phyloP scores from a whole-genome alignment of 306 rosid species.

The Prunus campanulata region DNA sequence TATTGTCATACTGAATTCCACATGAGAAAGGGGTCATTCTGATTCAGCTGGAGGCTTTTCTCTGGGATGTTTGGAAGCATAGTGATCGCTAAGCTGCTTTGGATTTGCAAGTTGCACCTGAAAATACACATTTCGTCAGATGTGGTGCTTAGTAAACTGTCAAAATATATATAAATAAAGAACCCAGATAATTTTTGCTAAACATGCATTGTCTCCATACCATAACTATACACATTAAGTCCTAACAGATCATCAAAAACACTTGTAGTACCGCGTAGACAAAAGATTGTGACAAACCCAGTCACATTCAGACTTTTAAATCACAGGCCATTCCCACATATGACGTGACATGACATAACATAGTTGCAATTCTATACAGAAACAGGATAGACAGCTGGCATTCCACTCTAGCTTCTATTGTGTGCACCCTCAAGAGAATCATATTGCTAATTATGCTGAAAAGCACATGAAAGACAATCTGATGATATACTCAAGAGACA shows the following conservation, averaged over 20 bases:
- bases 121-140: slow-evolving; percentile 20
- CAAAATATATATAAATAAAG: background rate
- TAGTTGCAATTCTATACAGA: too few species aligned
- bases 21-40: slow-evolving; percentile 32
- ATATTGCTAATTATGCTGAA: too few species aligned
- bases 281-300: background rate
- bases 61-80: slow-evolving; percentile 92
- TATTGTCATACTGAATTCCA: slow-evolving; percentile 1
- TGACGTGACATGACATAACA: background rate
- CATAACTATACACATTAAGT: background rate
- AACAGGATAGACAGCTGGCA: background rate
- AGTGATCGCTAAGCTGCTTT: slow-evolving; percentile 83
- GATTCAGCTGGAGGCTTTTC: slow-evolving; percentile 75
- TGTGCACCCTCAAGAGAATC: too few species aligned
- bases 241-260: background rate
- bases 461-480: too few species aligned
- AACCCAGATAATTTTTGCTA: background rate
- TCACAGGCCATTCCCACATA: background rate
- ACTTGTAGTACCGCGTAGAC: background rate
- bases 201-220: background rate
- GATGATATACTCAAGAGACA: background rate
- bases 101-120: slow-evolving; percentile 87
- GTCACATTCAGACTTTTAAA: background rate
- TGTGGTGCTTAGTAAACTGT: background rate
- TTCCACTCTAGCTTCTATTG: too few species aligned